Evolutionary conservation across 2,329 filamentous ascomycete genomes (phyloP).

Genomic region (Colletotrichum truncatum): DNA sequence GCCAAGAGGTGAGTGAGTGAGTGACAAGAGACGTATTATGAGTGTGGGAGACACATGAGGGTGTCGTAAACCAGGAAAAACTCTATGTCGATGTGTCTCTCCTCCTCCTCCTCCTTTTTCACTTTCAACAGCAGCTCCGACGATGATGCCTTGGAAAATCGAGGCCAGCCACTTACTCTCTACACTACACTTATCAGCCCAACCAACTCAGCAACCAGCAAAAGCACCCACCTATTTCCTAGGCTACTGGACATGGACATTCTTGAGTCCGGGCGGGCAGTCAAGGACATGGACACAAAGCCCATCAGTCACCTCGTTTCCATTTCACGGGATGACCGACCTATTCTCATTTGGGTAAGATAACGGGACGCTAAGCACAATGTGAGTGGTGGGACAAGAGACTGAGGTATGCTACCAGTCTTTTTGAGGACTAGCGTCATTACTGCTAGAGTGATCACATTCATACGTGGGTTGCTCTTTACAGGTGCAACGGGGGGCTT

Average conservation of each 20-base stretch:
- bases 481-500: neutral
- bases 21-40: too few relatives aligned
- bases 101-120: too few relatives aligned
- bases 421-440: neutral
- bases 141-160: too few relatives aligned
- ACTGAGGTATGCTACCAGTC: neutral
- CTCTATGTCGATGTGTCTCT: too few relatives aligned
- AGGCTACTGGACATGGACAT: constrained; percentile 7
- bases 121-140: neutral
- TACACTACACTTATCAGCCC: too few relatives aligned
- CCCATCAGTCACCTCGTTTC: constrained; percentile 16
- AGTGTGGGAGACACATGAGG: neutral
- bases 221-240: neutral
- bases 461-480: neutral
- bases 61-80: neutral
- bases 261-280: constrained; percentile 15
- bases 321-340: neutral
- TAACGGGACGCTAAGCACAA: neutral
- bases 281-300: constrained; percentile 10
- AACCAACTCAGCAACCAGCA: too few relatives aligned
- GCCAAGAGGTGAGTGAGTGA: neutral
- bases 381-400: constrained; percentile 12
- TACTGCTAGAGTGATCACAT: neutral
- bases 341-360: neutral
- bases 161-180: too few relatives aligned